Conservation (phyloP, 1,139 yeast species). For the Suhomyces taliae region DNA sequence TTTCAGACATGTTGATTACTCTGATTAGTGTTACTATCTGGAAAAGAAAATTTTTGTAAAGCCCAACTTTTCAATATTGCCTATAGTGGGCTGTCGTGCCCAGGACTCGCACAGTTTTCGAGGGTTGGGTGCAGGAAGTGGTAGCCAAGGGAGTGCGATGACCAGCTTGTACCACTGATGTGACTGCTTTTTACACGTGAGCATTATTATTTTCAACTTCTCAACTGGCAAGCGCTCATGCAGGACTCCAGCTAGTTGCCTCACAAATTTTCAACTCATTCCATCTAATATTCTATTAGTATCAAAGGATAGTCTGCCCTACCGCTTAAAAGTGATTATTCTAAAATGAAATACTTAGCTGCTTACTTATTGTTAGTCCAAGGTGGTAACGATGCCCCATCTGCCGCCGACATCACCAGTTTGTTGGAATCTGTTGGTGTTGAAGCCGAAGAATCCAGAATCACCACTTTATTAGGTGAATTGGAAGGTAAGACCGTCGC, state of each 20-base stretch:
- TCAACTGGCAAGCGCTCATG: neutral
- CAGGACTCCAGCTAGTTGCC: constrained; percentile 2
- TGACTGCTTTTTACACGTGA: constrained; percentile 19
- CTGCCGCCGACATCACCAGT: constrained; percentile 69
- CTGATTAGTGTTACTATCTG: constrained; percentile 11
- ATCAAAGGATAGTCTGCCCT: constrained; percentile 61
- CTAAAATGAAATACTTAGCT: constrained; percentile 84
- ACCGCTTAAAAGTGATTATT: constrained; percentile 62
- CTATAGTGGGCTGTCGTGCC: constrained; percentile 8
- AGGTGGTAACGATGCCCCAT: constrained; percentile 80
- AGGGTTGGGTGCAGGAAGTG: constrained; percentile 3
- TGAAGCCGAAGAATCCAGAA: constrained; percentile 75
- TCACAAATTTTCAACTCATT: constrained; percentile 8
- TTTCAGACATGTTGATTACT: constrained; percentile 44
- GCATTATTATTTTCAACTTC: neutral
- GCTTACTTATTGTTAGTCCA: constrained; percentile 86
- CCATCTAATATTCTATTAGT: constrained; percentile 8
- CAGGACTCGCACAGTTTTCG: constrained; percentile 3
- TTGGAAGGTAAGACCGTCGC: constrained; percentile 76
- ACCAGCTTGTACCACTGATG: constrained; percentile 5
- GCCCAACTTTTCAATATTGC: constrained; percentile 10
- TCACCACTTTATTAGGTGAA: constrained; percentile 63
- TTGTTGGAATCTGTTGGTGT: constrained; percentile 76
- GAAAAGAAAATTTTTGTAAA: constrained; percentile 11
- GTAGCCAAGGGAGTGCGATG: constrained; percentile 2